A percentile compares a stretch with the other conserved stretches of the same genome.
These are phyloP conservation scores for Elongisporangium anandrum DNA, from an alignment of 352 stramenopile species.

Conservation along the genomic window DNA sequence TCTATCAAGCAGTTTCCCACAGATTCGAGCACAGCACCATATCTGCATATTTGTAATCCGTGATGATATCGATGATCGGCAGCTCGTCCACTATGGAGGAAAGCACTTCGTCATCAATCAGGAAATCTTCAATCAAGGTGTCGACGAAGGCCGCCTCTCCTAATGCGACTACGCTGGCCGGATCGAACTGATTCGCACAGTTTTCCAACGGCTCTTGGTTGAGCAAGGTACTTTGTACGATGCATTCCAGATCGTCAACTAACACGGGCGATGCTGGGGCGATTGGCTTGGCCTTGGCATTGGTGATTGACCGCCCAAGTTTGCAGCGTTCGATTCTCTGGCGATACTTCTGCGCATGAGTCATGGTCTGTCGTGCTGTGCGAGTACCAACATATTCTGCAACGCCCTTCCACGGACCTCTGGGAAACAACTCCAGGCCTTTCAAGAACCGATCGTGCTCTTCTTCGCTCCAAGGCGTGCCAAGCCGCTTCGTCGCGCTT, in stretches of 20 bases:
- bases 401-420: conserved; percentile 8
- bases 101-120: not conserved
- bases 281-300: not conserved
- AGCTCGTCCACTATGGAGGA: not conserved
- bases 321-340: conserved; percentile 27
- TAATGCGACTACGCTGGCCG: not conserved
- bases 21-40: not conserved
- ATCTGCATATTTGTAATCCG: not conserved
- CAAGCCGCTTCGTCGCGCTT: not conserved
- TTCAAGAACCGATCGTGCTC: conserved; percentile 8
- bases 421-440: conserved; percentile 5
- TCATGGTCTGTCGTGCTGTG: conserved; percentile 42
- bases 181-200: not conserved
- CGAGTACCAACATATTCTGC: conserved; percentile 1
- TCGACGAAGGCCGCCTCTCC: not conserved
- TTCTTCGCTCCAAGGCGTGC: conserved; percentile 2
- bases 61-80: not conserved
- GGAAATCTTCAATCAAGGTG: not conserved
- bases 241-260: not conserved
- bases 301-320: conserved; percentile 5
- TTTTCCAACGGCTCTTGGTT: too few species aligned
- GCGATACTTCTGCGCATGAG: conserved; percentile 55
- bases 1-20: not conserved
- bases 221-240: too few species aligned
- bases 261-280: not conserved